Base-by-base conservation (phyloP, 2,329 filamentous ascomycete species). In the Fusarium longipes region DNA sequence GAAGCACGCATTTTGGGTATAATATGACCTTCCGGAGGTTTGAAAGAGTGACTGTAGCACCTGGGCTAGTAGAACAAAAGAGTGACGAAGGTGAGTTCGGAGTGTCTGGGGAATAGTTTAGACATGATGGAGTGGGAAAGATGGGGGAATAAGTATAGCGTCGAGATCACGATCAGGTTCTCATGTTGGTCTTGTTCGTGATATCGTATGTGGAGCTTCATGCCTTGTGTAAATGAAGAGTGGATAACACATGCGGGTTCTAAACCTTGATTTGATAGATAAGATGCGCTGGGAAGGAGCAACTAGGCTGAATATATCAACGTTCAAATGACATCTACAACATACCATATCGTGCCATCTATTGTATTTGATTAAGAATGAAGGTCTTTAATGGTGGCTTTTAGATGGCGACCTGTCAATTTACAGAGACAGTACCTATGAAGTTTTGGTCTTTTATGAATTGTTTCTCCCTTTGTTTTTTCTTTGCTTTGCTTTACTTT, bases 231-330 rank as follows among this genome's bases (percentile, higher is more conserved):
- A 61, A 40, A 71, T 65, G 57, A 68, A 53, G 20, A 55, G 64
- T 66, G 67, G 69, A 30, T 25, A 53, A 15, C 33, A 20, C 33
- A 14, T n/a, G 8, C 9, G n/a, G 15, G 53, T 18, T 33, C 32
- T 57, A 32, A 25, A 44, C 22, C 43, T 22, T 24, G n/a, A 48
- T 70, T 17, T 30, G 70, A 71, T 71, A 67, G 70, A 71, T 70
- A 70, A 71, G 67, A 70, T 68, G 51, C 17, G 1, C 2, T 25
- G 14, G n/a, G 8, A n/a, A 5, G 20, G 24, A 5, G 17, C 5
- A 6, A 18, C 4, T 3, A 5, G 17, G 1, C 11, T 17, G 25
- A 7, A 24, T n/a, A 12, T 11, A 10, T 9, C 3, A 18, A 5
- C 9, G 3, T 8, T 17, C 17, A 8, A 24, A 33, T n/a, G 11